Conservation (phyloP, 345 rosid species). For the Eucalyptus pauciflora region DNA sequence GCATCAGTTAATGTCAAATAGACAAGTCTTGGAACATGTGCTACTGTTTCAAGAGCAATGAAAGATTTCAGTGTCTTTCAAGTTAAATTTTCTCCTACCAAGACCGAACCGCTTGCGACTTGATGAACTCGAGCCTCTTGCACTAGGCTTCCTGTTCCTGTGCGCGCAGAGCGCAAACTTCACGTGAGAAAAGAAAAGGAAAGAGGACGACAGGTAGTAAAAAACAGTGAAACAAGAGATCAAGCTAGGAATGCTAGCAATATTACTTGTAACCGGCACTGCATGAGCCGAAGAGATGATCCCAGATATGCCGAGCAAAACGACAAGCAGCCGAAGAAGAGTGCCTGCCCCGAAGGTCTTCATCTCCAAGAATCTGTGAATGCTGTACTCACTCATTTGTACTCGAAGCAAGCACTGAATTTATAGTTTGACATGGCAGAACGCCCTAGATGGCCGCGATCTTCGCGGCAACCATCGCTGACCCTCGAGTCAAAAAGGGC, state of each 20-base stretch:
- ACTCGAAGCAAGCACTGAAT: neutral
- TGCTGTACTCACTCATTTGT: neutral
- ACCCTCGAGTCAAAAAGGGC: neutral
- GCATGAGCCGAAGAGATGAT: slow-evolving; percentile 12
- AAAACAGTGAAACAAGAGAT: neutral
- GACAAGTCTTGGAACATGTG: neutral
- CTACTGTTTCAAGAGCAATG: neutral
- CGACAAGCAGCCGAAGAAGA: slow-evolving; percentile 11
- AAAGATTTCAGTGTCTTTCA: neutral
- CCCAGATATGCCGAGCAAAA: slow-evolving; percentile 19
- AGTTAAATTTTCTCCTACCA: neutral
- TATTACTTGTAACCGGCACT: slow-evolving; percentile 26
- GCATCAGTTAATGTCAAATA: neutral
- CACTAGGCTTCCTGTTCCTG: slow-evolving; percentile 35
- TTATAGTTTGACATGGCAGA: neutral
- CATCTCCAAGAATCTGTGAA: neutral
- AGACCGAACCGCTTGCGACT: neutral
- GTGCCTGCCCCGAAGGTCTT: slow-evolving; percentile 4
- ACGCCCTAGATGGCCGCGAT: neutral
- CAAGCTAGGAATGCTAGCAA: neutral
- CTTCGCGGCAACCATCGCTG: neutral
- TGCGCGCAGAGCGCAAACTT: neutral
- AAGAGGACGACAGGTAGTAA: neutral
- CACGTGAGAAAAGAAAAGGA: neutral
- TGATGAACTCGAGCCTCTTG: slow-evolving; percentile 11